Conservation (phyloP, 345 rosid species). For the Eucalyptus sp. region DNA sequence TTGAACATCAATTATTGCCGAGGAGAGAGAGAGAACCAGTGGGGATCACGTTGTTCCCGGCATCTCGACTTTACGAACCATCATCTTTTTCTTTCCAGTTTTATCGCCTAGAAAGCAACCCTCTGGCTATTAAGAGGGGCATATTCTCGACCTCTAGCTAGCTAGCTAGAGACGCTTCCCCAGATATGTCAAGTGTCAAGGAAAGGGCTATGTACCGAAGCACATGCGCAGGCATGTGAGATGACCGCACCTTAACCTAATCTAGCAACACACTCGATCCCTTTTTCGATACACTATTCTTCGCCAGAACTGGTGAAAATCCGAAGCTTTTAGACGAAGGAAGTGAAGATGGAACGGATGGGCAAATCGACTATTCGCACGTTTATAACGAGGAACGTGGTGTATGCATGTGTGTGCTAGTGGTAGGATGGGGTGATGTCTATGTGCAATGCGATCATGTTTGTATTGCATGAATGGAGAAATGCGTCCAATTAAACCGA, state of each 20-base stretch:
- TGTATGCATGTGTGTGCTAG: background rate
- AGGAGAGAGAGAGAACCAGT: background rate
- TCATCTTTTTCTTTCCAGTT: background rate
- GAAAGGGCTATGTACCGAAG: background rate
- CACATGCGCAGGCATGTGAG: background rate
- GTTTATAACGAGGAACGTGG: background rate
- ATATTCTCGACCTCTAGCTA: background rate
- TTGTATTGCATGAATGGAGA: background rate
- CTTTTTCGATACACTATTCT: background rate
- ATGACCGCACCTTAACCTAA: background rate
- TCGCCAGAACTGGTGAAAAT: background rate
- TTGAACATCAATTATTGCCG: background rate
- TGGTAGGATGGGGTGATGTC: background rate
- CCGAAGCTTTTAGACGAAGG: background rate
- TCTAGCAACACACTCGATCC: background rate
- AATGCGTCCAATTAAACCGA: background rate
- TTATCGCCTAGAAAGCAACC: background rate
- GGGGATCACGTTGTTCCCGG: background rate
- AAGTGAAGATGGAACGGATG: background rate
- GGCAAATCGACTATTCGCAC: background rate
- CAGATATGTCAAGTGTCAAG: background rate
- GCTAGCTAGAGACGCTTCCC: background rate
- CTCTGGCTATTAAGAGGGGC: background rate
- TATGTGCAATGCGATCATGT: background rate
- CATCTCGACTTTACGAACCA: background rate